Percentiles rank a stretch among this genome's conserved stretches.
These are phyloP conservation scores for Ophiostoma populinum DNA, from an alignment of 2,329 filamentous ascomycete genomes.

Conservation along the genomic window DNA sequence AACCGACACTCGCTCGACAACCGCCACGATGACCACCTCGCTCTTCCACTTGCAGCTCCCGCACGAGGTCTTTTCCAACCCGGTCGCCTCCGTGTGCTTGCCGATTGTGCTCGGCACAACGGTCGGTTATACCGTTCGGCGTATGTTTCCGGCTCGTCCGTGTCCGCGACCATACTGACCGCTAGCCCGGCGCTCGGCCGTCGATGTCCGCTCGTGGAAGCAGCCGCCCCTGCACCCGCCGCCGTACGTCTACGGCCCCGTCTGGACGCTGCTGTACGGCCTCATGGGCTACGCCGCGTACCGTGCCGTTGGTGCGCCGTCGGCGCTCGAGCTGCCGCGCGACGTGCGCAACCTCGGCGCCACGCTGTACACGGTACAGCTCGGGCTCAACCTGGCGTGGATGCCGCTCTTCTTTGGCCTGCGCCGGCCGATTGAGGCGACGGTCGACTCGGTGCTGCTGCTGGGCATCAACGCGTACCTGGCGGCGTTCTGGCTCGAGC, in stretches of 20 bases:
- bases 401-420: constrained; percentile 86
- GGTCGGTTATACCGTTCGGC: constrained; percentile 51
- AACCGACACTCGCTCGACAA: background rate
- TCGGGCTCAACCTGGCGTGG: constrained; percentile 73
- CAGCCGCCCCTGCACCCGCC: constrained; percentile 50
- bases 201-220: constrained; percentile 25
- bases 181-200: constrained; percentile 6
- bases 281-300: constrained; percentile 83
- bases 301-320: constrained; percentile 50
- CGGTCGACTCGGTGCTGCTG: constrained; percentile 57
- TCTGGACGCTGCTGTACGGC: constrained; percentile 50
- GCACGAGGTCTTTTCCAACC: constrained; percentile 49
- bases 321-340: constrained; percentile 38
- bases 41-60: constrained; percentile 66
- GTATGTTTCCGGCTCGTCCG: constrained; percentile 26
- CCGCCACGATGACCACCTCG: constrained; percentile 52
- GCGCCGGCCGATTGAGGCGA: constrained; percentile 55
- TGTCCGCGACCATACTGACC: background rate
- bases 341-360: constrained; percentile 48
- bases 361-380: constrained; percentile 71
- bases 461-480: constrained; percentile 57
- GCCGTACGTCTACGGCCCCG: constrained; percentile 43
- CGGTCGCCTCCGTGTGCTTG: constrained; percentile 57
- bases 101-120: constrained; percentile 56
- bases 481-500: constrained; percentile 45